A percentile compares a stretch with the other conserved stretches of the same genome.
These are phyloP conservation scores for Microglena sp. DNA, from an alignment of 139 green algal genomes.

Conservation along the genomic window DNA sequence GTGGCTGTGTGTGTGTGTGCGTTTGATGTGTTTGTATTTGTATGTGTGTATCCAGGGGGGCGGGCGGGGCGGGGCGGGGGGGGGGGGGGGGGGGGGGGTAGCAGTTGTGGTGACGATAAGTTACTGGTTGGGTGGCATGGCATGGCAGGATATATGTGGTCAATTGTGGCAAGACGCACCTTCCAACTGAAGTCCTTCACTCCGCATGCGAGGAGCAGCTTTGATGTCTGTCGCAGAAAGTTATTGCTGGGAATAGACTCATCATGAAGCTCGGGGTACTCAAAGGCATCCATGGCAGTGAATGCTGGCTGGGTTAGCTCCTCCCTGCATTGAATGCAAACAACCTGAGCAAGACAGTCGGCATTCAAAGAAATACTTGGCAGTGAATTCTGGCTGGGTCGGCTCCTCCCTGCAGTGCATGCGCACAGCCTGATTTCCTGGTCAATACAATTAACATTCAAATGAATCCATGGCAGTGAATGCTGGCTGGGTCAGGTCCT, in stretches of 20 bases:
- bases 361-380: background rate
- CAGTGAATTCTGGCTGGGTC: background rate
- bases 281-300: conserved; percentile 65
- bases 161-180: too few relatives aligned
- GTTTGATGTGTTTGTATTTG: too few relatives aligned
- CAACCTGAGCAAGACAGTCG: background rate
- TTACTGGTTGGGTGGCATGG: too few relatives aligned
- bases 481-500: background rate
- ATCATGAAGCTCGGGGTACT: conserved; percentile 91
- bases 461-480: background rate
- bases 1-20: too few relatives aligned
- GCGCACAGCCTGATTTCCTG: background rate
- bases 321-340: conserved; percentile 43
- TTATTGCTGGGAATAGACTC: conserved; percentile 73
- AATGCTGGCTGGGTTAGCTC: conserved; percentile 83
- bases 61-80: too few relatives aligned
- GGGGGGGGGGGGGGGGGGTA: too few relatives aligned
- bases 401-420: background rate
- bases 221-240: conserved; percentile 54
- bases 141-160: too few relatives aligned
- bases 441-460: background rate
- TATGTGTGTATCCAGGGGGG: too few relatives aligned
- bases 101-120: too few relatives aligned
- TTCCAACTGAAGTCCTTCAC: conserved; percentile 71
- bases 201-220: conserved; percentile 63